Conservation (phyloP, 495 filamentous ascomycete genomes). For the Neurospora africana region DNA sequence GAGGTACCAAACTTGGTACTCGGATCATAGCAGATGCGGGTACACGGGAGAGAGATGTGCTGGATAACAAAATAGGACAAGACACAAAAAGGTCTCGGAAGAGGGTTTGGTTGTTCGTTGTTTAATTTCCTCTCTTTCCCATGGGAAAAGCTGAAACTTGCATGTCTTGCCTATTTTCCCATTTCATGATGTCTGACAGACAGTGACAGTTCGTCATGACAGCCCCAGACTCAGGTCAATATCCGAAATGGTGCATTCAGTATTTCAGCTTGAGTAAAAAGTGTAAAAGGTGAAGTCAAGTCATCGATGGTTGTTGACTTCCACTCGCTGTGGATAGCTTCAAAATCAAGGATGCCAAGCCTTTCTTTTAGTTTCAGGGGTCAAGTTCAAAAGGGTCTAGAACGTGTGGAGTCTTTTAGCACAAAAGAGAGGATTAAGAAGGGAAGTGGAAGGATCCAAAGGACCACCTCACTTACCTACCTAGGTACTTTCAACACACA, state of each 20-base stretch:
- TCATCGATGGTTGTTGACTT: neutral
- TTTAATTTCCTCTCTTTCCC: neutral
- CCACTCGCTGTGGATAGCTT: neutral
- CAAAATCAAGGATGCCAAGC: neutral
- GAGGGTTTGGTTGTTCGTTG: neutral
- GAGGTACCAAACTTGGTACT: too few species aligned
- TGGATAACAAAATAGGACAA: neutral
- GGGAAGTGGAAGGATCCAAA: neutral
- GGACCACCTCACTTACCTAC: neutral
- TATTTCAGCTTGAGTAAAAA: too few species aligned
- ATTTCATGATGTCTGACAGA: neutral
- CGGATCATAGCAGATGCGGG: too few species aligned
- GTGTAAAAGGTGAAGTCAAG: neutral
- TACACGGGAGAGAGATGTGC: neutral
- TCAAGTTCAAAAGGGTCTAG: neutral
- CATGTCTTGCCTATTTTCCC: neutral
- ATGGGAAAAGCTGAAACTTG: neutral
- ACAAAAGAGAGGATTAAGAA: neutral
- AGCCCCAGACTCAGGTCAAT: neutral
- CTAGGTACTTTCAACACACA: neutral
- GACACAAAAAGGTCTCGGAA: neutral
- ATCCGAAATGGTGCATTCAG: neutral
- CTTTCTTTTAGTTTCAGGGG: neutral
- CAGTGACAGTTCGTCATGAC: neutral
- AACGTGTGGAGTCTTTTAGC: neutral